Evolutionary conservation across 768 basidiomycete species (phyloP).

Genomic region (Suillus subalutaceus): DNA sequence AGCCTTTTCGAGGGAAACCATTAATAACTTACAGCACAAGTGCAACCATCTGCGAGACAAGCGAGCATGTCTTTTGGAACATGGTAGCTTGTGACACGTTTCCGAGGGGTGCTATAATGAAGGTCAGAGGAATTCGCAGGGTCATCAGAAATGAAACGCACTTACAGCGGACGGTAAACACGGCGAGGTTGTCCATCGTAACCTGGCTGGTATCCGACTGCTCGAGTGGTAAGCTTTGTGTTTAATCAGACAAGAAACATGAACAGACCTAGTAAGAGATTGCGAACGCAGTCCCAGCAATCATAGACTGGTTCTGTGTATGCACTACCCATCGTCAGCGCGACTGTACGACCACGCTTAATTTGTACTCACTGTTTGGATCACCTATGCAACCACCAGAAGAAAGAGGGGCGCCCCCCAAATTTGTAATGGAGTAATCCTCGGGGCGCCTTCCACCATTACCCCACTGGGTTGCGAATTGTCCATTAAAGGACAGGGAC

Average conservation of each 20-base stretch:
- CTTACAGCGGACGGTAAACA: constrained; percentile 55
- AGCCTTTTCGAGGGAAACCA: not conserved
- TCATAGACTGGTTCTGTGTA: constrained; percentile 51
- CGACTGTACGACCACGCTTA: not conserved
- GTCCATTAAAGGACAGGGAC: constrained; percentile 43
- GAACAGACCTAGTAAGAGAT: constrained; percentile 50
- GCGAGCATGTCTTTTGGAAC: constrained; percentile 52
- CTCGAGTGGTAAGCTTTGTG: not conserved
- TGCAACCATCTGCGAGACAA: constrained; percentile 54
- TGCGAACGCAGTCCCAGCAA: constrained; percentile 58
- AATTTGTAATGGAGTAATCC: constrained; percentile 41
- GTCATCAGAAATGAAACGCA: constrained; percentile 23
- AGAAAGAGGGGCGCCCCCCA: constrained; percentile 10
- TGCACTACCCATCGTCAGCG: constrained; percentile 42
- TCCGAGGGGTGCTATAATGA: constrained; percentile 51
- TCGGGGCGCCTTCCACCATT: constrained; percentile 48
- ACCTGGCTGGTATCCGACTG: constrained; percentile 52
- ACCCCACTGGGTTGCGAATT: constrained; percentile 45
- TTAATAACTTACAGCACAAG: constrained; percentile 44
- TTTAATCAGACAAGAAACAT: not conserved
- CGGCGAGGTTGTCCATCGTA: constrained; percentile 50
- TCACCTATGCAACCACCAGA: constrained; percentile 42
- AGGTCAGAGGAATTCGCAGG: not conserved
- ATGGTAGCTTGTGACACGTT: constrained; percentile 47
- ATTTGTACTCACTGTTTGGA: constrained; percentile 47